A percentile compares a stretch with the other conserved stretches of the same genome.
Conservation (phyloP, 192 early-diverging fungal genomes). For the Umbelopsis sp. region DNA sequence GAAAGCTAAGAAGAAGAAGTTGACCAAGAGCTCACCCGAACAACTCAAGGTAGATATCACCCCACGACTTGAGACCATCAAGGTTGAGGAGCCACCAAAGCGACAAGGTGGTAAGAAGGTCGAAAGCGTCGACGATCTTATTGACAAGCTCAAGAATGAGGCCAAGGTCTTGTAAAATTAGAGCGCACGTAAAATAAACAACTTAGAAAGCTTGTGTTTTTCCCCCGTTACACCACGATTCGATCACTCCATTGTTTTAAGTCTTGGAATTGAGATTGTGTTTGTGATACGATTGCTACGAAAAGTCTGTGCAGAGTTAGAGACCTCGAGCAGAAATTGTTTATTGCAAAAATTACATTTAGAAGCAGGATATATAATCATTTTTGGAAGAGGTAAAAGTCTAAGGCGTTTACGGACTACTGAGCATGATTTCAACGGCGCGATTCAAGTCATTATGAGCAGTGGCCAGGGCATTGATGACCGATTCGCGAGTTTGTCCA, state of each 20-base stretch:
- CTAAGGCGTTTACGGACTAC: background rate
- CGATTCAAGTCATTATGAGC: conserved; percentile 63
- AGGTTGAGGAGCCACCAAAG: conserved; percentile 91
- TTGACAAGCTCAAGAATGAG: conserved; percentile 88
- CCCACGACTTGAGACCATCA: conserved; percentile 83
- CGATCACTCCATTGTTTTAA: too few relatives aligned
- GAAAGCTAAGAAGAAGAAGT: conserved; percentile 99
- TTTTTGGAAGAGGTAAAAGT: background rate
- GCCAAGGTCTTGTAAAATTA: conserved; percentile 67
- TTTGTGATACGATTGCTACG: too few relatives aligned
- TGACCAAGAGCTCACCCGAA: conserved; percentile 74
- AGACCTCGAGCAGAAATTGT: too few relatives aligned
- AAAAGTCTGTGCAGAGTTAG: too few relatives aligned
- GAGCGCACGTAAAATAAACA: background rate
- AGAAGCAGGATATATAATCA: background rate
- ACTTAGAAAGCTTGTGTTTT: conserved; percentile 1
- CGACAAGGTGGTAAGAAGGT: conserved; percentile 91
- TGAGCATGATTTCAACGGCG: conserved; percentile 53
- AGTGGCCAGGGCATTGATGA: conserved; percentile 50
- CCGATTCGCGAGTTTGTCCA: conserved; percentile 48
- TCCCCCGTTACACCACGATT: background rate
- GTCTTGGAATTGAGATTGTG: background rate
- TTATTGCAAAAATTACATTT: conserved; percentile 15
- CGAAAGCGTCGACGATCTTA: conserved; percentile 89
- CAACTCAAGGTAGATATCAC: conserved; percentile 86